Conservation (phyloP, 306 rosid species). For the Fragaria iinumae region DNA sequence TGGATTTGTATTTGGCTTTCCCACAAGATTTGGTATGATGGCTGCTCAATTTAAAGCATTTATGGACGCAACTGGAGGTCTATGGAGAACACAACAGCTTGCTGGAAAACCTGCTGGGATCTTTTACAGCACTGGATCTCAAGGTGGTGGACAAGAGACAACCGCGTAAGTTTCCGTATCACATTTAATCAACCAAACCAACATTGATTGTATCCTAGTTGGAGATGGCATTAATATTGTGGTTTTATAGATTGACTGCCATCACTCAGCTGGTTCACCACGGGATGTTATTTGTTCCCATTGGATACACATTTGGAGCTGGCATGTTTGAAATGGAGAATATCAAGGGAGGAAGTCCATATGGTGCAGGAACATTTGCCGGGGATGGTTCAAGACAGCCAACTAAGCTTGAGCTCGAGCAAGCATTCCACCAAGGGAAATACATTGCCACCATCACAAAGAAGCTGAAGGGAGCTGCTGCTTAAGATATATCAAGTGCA, state of each 20-base stretch:
- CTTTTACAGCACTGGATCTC: constrained; percentile 94
- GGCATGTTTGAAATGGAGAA: constrained; percentile 96
- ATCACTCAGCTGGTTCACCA: constrained; percentile 94
- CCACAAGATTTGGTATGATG: constrained; percentile 98
- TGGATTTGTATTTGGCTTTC: constrained; percentile 86
- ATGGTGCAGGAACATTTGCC: constrained; percentile 90
- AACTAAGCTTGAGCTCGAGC: constrained; percentile 70
- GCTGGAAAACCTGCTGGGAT: constrained; percentile 95
- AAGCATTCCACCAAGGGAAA: constrained; percentile 95
- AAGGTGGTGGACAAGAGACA: constrained; percentile 99
- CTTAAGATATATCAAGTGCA: constrained; percentile 25
- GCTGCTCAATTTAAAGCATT: constrained; percentile 96
- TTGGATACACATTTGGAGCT: constrained; percentile 86
- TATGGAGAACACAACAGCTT: constrained; percentile 88
- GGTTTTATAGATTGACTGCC: constrained; percentile 71
- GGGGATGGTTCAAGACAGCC: constrained; percentile 96
- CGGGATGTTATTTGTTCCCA: constrained; percentile 88
- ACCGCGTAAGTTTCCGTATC: constrained; percentile 68
- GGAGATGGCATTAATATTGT: constrained; percentile 1
- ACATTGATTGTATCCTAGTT: not conserved
- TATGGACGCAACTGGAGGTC: constrained; percentile 81
- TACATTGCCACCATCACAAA: constrained; percentile 79
- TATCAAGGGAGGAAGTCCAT: constrained; percentile 97
- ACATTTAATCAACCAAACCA: not conserved
- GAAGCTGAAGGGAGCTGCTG: constrained; percentile 82